These are phyloP conservation scores for Rhizopogon rudus DNA, from an alignment of 768 basidiomycete species.

Conservation along the genomic window DNA sequence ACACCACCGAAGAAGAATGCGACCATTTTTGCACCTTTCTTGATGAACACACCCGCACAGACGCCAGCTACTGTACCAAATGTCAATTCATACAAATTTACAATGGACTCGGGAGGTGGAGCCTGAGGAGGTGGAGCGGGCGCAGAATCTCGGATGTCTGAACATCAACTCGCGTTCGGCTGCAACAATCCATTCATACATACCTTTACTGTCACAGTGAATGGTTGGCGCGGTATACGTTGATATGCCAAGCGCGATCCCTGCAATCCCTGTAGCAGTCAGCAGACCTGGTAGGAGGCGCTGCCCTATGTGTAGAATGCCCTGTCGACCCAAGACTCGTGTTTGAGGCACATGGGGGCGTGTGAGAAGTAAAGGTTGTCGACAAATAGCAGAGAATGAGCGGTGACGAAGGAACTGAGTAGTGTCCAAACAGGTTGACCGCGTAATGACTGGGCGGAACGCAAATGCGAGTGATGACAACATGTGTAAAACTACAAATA, in stretches of 20 bases:
- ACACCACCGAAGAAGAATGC: constrained; percentile 88
- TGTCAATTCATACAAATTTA: constrained; percentile 76
- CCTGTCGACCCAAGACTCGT: neutral
- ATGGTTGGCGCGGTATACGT: constrained; percentile 30
- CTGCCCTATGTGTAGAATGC: constrained; percentile 3
- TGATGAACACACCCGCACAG: constrained; percentile 90
- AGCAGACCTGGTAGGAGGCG: constrained; percentile 14
- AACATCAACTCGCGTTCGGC: neutral
- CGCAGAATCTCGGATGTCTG: constrained; percentile 8
- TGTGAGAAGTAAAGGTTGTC: neutral
- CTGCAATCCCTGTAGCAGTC: constrained; percentile 30
- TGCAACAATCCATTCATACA: neutral
- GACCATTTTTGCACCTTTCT: constrained; percentile 83
- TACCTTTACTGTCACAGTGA: constrained; percentile 49
- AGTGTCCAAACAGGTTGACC: constrained; percentile 2
- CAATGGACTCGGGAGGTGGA: constrained; percentile 62
- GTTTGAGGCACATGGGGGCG: neutral
- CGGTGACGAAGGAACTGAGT: neutral
- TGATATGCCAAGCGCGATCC: constrained; percentile 42
- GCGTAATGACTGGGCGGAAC: constrained; percentile 8
- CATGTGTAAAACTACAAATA: neutral
- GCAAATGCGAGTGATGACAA: constrained; percentile 8
- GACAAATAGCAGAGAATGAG: neutral
- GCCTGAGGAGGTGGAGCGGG: constrained; percentile 10
- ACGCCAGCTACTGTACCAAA: constrained; percentile 89